Percentiles rank a stretch among this genome's conserved stretches.
phyloP scores from a whole-genome alignment of 2,329 filamentous ascomycete species.

The Neonectria ditissima region DNA sequence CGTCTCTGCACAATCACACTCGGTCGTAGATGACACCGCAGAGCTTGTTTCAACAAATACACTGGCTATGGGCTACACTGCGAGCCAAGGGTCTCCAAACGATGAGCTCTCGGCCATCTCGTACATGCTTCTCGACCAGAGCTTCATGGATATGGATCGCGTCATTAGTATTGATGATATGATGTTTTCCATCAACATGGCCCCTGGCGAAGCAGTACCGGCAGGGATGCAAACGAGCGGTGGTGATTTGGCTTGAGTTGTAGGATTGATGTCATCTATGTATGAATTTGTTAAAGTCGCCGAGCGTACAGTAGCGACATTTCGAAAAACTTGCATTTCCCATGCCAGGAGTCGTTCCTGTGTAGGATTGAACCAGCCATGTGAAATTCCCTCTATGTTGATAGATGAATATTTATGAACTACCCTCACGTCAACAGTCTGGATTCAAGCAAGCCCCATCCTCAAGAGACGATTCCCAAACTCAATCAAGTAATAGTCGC shows the following conservation, averaged over 20 bases:
- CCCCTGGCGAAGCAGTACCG: background rate
- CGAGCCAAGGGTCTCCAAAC: slow-evolving; percentile 14
- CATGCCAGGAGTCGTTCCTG: too few species aligned
- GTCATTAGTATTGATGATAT: slow-evolving; percentile 24
- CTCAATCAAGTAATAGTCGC: slow-evolving; percentile 60
- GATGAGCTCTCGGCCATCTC: slow-evolving; percentile 22
- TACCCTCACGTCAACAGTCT: too few species aligned
- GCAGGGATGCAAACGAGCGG: background rate
- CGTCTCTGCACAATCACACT: background rate
- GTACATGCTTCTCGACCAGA: slow-evolving; percentile 12
- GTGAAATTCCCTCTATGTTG: background rate
- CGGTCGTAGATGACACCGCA: background rate
- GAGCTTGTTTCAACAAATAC: background rate
- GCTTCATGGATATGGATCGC: slow-evolving; percentile 25
- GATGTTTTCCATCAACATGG: slow-evolving; percentile 16
- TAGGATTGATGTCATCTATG: background rate
- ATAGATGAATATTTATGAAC: too few species aligned
- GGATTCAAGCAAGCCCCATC: slow-evolving; percentile 24
- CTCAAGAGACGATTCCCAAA: slow-evolving; percentile 28
- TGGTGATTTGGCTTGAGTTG: background rate
- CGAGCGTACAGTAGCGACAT: too few species aligned
- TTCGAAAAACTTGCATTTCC: too few species aligned
- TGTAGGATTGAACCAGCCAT: background rate
- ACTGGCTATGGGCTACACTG: background rate
- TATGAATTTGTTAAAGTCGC: too few species aligned